phyloP scores from a whole-genome alignment of 192 early-diverging fungal species.

The Pilobolus umbonatus region DNA sequence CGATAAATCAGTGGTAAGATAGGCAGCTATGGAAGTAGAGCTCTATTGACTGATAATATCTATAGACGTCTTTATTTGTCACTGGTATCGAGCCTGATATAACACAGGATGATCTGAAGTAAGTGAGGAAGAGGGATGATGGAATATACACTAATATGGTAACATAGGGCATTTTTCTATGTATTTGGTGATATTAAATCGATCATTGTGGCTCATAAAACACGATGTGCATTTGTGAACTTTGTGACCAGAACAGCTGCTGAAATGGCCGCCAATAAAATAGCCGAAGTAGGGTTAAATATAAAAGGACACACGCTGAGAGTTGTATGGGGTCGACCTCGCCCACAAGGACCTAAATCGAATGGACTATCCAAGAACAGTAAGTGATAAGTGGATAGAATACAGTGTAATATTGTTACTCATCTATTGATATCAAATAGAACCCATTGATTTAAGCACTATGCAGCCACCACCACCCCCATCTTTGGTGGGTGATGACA shows the following conservation, averaged over 20 bases:
- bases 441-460: constrained; percentile 1
- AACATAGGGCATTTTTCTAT: constrained; percentile 60
- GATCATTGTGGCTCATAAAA: constrained; percentile 72
- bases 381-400: background rate
- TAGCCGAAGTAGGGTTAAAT: constrained; percentile 58
- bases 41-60: background rate
- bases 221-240: constrained; percentile 89
- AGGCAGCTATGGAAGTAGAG: too few relatives aligned
- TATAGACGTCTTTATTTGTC: constrained; percentile 77
- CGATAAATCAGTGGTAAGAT: constrained; percentile 68
- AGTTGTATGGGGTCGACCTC: constrained; percentile 82
- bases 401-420: background rate
- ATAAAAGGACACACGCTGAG: constrained; percentile 67
- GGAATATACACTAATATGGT: background rate
- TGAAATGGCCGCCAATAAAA: constrained; percentile 74
- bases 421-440: too few relatives aligned
- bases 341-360: constrained; percentile 63
- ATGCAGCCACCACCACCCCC: constrained; percentile 22
- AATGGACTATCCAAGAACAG: background rate
- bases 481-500: constrained; percentile 22
- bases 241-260: constrained; percentile 76
- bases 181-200: constrained; percentile 89
- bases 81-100: constrained; percentile 73
- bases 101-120: constrained; percentile 51
- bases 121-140: background rate